phyloP scores from a whole-genome alignment of 257 asterid genomes.

The Solanum pimpinellifolium region DNA sequence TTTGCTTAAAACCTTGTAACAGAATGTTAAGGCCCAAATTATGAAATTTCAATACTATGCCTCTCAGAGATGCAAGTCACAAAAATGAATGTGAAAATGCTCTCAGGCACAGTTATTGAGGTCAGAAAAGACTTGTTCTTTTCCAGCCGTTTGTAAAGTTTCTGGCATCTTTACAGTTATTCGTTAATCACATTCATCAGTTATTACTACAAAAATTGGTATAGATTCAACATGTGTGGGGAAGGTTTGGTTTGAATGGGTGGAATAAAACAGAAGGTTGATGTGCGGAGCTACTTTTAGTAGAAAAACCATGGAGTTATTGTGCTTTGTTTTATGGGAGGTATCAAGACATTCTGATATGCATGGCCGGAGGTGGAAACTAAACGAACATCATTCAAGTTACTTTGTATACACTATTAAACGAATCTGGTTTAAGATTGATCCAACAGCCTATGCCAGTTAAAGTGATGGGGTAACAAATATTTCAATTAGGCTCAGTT shows the following conservation, averaged over 20 bases:
- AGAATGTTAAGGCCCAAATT: background rate
- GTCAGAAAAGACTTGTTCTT: background rate
- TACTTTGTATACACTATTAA: background rate
- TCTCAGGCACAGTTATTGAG: background rate
- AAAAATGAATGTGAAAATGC: background rate
- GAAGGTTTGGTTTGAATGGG: background rate
- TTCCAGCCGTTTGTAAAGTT: background rate
- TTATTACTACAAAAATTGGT: background rate
- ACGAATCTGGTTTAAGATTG: background rate
- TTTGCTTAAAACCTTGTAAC: background rate
- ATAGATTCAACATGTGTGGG: background rate
- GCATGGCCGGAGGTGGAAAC: background rate
- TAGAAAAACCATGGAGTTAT: background rate
- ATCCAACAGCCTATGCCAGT: background rate
- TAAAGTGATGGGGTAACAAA: background rate
- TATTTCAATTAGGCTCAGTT: background rate
- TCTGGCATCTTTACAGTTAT: background rate
- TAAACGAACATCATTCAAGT: background rate
- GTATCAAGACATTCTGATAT: background rate
- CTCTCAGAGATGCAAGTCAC: background rate
- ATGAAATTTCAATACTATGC: background rate
- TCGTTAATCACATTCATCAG: background rate
- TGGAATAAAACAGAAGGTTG: background rate
- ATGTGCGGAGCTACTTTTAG: background rate
- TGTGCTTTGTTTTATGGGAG: background rate